Evolutionary conservation across 768 basidiomycete species (phyloP).

Genomic region (Suillus discolor): DNA sequence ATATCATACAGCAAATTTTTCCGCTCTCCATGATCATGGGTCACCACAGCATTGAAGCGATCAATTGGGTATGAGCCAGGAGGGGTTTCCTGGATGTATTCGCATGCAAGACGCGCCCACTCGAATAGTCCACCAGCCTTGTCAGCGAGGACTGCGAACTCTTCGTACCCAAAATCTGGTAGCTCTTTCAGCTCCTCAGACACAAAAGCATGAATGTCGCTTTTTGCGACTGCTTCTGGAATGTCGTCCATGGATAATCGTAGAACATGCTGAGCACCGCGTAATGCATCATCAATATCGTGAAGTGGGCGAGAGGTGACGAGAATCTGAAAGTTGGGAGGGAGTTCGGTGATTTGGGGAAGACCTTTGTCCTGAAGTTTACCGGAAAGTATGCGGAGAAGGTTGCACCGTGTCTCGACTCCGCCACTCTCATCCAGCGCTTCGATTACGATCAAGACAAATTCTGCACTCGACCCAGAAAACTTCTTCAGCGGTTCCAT

Average conservation of each 20-base stretch:
- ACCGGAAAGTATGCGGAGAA: conserved; percentile 23
- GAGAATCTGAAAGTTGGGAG: conserved; percentile 12
- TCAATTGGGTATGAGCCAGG: not conserved
- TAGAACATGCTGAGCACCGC: not conserved
- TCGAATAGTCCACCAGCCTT: conserved; percentile 10
- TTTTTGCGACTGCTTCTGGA: not conserved
- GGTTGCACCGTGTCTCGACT: conserved; percentile 13
- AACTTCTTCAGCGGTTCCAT: conserved; percentile 14
- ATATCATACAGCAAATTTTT: conserved; percentile 1
- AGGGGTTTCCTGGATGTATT: not conserved
- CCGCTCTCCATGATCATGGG: not conserved
- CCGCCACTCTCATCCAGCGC: conserved; percentile 21
- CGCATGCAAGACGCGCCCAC: conserved; percentile 14
- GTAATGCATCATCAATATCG: not conserved
- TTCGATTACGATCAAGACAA: conserved; percentile 29
- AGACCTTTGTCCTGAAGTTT: not conserved
- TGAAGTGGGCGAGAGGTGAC: conserved; percentile 14
- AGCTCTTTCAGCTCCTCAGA: not conserved
- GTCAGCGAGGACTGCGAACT: not conserved
- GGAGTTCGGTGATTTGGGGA: conserved; percentile 2
- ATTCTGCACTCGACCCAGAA: conserved; percentile 12
- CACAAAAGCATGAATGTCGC: not conserved
- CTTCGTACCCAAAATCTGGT: not conserved
- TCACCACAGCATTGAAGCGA: not conserved
- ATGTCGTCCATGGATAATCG: not conserved